Percentiles rank a stretch among this genome's conserved stretches.
These are phyloP conservation scores for Gyrodon lividus DNA, from an alignment of 768 basidiomycete species.

Conservation along the genomic window DNA sequence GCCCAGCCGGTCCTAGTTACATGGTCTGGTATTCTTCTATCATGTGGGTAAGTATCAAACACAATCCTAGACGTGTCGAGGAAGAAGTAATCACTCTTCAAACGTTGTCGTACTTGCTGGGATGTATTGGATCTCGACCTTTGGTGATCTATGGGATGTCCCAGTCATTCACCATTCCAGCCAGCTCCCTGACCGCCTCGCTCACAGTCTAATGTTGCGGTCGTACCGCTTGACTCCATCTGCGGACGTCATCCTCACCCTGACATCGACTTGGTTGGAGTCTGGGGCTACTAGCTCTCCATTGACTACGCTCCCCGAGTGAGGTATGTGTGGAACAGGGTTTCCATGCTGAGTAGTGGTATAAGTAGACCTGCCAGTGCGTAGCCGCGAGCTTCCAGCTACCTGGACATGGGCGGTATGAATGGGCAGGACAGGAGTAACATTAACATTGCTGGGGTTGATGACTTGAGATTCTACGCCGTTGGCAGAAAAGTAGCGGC, in stretches of 20 bases:
- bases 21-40: neutral
- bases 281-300: neutral
- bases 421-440: neutral
- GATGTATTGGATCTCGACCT: neutral
- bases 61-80: neutral
- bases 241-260: neutral
- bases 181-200: neutral
- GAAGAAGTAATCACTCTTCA: neutral
- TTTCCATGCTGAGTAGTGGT: no score
- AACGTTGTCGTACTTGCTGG: slow-evolving; percentile 1
- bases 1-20: slow-evolving; percentile 38
- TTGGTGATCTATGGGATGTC: neutral
- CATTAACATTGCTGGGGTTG: neutral
- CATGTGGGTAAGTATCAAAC: neutral
- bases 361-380: no score
- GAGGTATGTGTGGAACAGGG: no score
- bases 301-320: neutral
- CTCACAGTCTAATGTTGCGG: neutral
- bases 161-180: neutral
- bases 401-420: neutral
- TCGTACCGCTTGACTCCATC: slow-evolving; percentile 1
- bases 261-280: neutral
- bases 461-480: neutral
- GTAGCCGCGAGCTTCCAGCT: no score
- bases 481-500: neutral